phyloP scores from a whole-genome alignment of 2,329 filamentous ascomycete species.

The Chalaropsis ovoidea region DNA sequence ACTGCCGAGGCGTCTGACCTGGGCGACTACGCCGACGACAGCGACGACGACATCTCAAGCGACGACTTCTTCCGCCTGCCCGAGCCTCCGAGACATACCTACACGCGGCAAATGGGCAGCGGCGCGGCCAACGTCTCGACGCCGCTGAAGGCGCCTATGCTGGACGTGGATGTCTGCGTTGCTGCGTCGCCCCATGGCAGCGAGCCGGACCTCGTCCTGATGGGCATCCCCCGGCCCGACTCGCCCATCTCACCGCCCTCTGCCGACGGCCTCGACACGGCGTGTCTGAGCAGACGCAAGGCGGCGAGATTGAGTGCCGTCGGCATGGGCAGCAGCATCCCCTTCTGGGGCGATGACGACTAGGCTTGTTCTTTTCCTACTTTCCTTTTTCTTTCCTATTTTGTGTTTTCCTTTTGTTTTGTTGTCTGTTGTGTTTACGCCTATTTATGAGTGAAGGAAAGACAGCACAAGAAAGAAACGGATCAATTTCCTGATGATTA shows the following conservation, averaged over 20 bases:
- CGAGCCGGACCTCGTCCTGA: slow-evolving; percentile 10
- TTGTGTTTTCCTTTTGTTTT: neutral
- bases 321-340: slow-evolving; percentile 31
- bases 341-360: slow-evolving; percentile 38
- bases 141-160: slow-evolving; percentile 27
- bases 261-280: slow-evolving; percentile 28
- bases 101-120: slow-evolving; percentile 9
- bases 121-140: slow-evolving; percentile 13
- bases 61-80: slow-evolving; percentile 26
- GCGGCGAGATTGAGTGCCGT: slow-evolving; percentile 38
- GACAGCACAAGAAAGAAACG: slow-evolving; percentile 2
- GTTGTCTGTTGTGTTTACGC: neutral
- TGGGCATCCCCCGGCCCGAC: slow-evolving; percentile 35
- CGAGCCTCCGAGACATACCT: slow-evolving; percentile 22
- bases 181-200: slow-evolving; percentile 15
- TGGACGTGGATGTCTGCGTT: slow-evolving; percentile 17
- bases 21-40: slow-evolving; percentile 25
- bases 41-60: slow-evolving; percentile 28
- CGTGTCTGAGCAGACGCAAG: slow-evolving; percentile 31
- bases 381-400: neutral
- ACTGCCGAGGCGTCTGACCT: slow-evolving; percentile 21
- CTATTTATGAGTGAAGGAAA: slow-evolving; percentile 19
- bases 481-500: slow-evolving; percentile 4
- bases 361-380: slow-evolving; percentile 25
- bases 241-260: slow-evolving; percentile 29